Conservation (phyloP, 208 protist species). For the Trypanosoma brucei region DNA sequence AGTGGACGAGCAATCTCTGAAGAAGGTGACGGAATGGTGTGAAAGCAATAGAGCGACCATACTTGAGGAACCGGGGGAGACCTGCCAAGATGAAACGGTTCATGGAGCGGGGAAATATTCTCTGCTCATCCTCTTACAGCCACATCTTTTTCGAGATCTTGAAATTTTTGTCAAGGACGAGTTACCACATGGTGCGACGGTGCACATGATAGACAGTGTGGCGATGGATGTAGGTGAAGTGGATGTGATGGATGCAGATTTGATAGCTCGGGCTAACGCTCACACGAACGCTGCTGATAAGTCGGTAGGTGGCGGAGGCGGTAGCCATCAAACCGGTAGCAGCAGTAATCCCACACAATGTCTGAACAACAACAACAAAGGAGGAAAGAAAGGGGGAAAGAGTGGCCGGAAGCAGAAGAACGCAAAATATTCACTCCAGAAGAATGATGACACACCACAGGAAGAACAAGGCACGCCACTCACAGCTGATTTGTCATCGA, state of each 20-base stretch:
- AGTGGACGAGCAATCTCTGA: slow-evolving; percentile 32
- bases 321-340: slow-evolving; percentile 11
- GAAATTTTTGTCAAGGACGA: slow-evolving; percentile 69
- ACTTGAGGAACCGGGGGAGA: slow-evolving; percentile 22
- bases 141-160: slow-evolving; percentile 66
- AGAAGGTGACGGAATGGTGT: slow-evolving; percentile 57
- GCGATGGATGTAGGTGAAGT: slow-evolving; percentile 44
- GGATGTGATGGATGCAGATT: slow-evolving; percentile 19
- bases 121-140: slow-evolving; percentile 59
- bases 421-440: not conserved
- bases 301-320: not conserved
- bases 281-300: not conserved
- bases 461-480: not conserved
- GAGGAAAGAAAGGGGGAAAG: slow-evolving; percentile 6
- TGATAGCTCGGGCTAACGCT: slow-evolving; percentile 17
- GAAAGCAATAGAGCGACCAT: slow-evolving; percentile 39
- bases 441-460: not conserved
- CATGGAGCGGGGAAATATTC: slow-evolving; percentile 16
- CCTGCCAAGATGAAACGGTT: not conserved
- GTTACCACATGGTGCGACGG: slow-evolving; percentile 48
- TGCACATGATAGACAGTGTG: slow-evolving; percentile 74
- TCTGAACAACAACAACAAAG: not conserved
- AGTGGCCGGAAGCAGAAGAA: slow-evolving; percentile 15
- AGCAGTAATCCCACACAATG: not conserved
- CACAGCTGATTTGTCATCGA: slow-evolving; percentile 1